A percentile compares a stretch with the other conserved stretches of the same genome.
phyloP scores from a whole-genome alignment of 2,329 filamentous ascomycete species.

The Rutstroemia sp. region DNA sequence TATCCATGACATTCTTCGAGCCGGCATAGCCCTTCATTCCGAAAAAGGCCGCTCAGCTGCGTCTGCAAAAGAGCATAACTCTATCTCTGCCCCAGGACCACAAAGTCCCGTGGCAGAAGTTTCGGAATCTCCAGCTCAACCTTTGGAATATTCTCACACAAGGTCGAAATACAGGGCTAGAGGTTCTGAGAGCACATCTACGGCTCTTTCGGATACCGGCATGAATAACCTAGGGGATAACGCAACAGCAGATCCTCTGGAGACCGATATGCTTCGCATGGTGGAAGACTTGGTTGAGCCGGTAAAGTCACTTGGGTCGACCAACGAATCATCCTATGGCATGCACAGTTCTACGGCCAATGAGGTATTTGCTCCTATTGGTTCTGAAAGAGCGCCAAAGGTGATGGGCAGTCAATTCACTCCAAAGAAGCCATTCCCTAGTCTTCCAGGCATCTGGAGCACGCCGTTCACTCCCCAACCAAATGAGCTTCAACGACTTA shows the following conservation, averaged over 20 bases:
- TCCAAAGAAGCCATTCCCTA: conserved; percentile 25
- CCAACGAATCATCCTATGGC: conserved; percentile 43
- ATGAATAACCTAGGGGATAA: conserved; percentile 52
- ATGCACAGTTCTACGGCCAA: conserved; percentile 47
- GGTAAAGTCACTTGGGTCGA: conserved; percentile 30
- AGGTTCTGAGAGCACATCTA: not conserved
- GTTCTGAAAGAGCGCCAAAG: conserved; percentile 24
- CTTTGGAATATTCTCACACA: not conserved
- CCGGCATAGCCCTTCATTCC: conserved; percentile 51
- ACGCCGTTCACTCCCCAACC: conserved; percentile 37
- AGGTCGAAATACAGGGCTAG: not conserved
- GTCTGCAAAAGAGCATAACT: conserved; percentile 35
- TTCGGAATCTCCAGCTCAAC: not conserved
- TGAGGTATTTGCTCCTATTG: conserved; percentile 40
- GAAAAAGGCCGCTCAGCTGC: conserved; percentile 33
- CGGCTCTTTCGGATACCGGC: conserved; percentile 34
- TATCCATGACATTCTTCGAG: conserved; percentile 53
- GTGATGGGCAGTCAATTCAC: conserved; percentile 29
- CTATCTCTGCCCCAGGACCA: conserved; percentile 35
- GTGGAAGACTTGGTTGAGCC: conserved; percentile 45
- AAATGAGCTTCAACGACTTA: conserved; percentile 32
- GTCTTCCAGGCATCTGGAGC: conserved; percentile 38
- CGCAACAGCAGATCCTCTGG: conserved; percentile 25
- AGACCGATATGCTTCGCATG: conserved; percentile 48
- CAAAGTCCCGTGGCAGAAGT: not conserved